These are phyloP conservation scores for Suhomyces vadensis DNA, from an alignment of 805 yeast species.

Conservation along the genomic window DNA sequence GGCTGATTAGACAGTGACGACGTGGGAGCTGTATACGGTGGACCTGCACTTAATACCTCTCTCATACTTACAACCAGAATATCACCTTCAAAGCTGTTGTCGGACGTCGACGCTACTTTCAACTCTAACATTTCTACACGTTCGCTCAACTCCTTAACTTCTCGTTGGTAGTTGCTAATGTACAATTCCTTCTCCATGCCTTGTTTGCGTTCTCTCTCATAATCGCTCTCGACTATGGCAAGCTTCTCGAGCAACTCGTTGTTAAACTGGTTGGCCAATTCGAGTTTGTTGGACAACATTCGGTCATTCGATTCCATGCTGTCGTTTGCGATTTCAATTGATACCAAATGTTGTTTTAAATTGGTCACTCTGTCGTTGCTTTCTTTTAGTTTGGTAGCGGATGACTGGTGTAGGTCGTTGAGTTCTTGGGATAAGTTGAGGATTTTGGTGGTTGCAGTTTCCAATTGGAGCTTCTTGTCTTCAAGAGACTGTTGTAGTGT, in stretches of 20 bases:
- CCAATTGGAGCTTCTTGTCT: conserved; percentile 20
- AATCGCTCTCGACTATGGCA: conserved; percentile 45
- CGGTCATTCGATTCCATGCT: conserved; percentile 41
- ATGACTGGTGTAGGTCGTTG: conserved; percentile 15
- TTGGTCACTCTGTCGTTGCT: conserved; percentile 21
- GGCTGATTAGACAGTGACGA: background rate
- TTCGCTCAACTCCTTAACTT: conserved; percentile 22
- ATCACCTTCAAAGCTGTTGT: conserved; percentile 14
- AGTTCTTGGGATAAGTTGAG: conserved; percentile 22
- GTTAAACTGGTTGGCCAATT: conserved; percentile 37
- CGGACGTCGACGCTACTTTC: background rate
- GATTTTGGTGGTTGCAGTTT: conserved; percentile 17
- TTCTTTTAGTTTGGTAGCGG: conserved; percentile 13
- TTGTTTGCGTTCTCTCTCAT: conserved; percentile 27
- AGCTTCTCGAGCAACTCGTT: conserved; percentile 43
- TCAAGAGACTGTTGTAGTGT: conserved; percentile 18
- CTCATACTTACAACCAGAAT: conserved; percentile 26
- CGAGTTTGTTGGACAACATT: conserved; percentile 33
- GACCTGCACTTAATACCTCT: conserved; percentile 27
- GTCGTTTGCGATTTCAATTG: conserved; percentile 46
- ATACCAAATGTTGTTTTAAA: conserved; percentile 34
- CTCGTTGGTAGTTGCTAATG: conserved; percentile 34
- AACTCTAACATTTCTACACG: conserved; percentile 6
- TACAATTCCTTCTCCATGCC: conserved; percentile 27
- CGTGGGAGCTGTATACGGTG: conserved; percentile 15